A percentile compares a stretch with the other conserved stretches of the same genome.
These are phyloP conservation scores for Pseudisothecium myosuroides DNA, from an alignment of 225 moss, liverwort and hornwort species.

Conservation along the genomic window DNA sequence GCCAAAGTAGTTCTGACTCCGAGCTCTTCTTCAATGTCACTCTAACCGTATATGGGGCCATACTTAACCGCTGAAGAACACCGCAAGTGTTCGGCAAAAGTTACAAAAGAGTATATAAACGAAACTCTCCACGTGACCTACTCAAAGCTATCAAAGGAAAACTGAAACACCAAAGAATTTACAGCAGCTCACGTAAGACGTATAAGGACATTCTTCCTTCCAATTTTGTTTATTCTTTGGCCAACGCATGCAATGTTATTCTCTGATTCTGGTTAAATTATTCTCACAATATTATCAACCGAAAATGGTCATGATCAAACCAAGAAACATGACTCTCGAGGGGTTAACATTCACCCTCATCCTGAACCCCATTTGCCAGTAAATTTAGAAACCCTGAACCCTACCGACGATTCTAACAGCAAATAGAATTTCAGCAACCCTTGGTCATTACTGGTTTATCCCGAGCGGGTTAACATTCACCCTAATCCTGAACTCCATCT, in stretches of 20 bases:
- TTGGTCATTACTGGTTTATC: neutral
- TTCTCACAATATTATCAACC: neutral
- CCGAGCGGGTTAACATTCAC: neutral
- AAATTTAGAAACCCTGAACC: neutral
- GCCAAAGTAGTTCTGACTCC: neutral
- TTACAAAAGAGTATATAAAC: neutral
- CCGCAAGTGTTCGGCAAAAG: neutral
- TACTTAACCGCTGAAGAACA: neutral
- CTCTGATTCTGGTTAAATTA: neutral
- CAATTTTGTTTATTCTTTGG: neutral
- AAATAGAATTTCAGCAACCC: neutral
- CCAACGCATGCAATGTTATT: neutral
- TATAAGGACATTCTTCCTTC: neutral
- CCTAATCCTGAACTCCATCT: too few species aligned
- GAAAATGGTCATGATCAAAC: neutral
- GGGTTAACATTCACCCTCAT: neutral
- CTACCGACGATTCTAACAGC: neutral
- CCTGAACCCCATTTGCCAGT: neutral
- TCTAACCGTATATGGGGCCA: neutral
- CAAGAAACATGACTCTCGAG: neutral
- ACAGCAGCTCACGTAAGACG: neutral
- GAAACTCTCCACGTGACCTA: neutral
- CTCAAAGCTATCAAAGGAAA: neutral
- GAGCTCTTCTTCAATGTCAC: neutral
- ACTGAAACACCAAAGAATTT: neutral